Evolutionary conservation across 78 protist species (phyloP), one percentile per base, ranked within the genome.

Genomic region (Chrysochromulina tobinii): DNA sequence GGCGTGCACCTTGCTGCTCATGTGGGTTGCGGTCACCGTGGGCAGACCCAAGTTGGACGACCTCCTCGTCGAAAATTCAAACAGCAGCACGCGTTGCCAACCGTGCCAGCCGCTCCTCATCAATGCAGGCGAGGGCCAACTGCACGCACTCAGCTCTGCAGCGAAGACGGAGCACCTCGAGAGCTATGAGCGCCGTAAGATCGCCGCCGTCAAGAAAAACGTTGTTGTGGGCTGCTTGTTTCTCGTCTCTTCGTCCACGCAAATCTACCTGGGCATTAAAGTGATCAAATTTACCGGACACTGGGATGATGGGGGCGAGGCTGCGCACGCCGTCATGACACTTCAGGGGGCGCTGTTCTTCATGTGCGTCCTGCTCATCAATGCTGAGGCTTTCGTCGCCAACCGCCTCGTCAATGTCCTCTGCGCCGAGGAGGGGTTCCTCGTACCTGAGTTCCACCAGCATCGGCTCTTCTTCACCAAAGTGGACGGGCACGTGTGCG

Each of bases 381-480:
- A 79, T 48, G 11, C 54, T 21, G 12, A 25, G 48, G 14, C 87
- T 14, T 79, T 38, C 53, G 50, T 79, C 23, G 48, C 54, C 87
- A 54, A 12, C 38, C 87, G 87, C n/a, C 21, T 54, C 48, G 61
- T 54, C 20, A 2, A 54, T 48, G 61, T 1, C 27, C 4, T 12
- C 23, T 54, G 64, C 15, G 48, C 20, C 18, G 87, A 79, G 64
- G 64, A 20, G 12, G 87, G 87, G 4, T 23, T 8, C 64, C 0
- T 54, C 51, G 87, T 79, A 64, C 87, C 87, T 14, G 87, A 79
- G 87, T 79, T 79, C 87, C 87, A 79, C 64, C 18, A 25, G 58
- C 87, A 79, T 64, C 64, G 53, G 50, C 87, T 79, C 87, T 79
- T 9, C 87, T 54, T 51, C 87, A 7, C 3, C 51, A 2, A 25